Conservation (phyloP, 768 basidiomycete species). For the Russula virescens region DNA sequence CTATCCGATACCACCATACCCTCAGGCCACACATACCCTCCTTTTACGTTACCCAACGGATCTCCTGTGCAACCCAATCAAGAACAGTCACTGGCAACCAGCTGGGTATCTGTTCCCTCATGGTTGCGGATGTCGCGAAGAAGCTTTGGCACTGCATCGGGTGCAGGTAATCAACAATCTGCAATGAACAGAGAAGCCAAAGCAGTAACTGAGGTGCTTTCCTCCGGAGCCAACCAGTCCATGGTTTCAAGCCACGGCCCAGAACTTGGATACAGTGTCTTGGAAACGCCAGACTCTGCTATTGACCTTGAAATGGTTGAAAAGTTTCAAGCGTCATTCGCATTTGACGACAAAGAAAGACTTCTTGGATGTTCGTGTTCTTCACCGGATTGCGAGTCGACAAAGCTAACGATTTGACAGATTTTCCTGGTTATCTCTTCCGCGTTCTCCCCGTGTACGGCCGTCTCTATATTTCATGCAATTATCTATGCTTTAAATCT, state of each 20-base stretch:
- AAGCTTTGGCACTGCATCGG: background rate
- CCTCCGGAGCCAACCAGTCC: slow-evolving; percentile 33
- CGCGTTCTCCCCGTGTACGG: slow-evolving; percentile 87
- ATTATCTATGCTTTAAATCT: slow-evolving; percentile 93
- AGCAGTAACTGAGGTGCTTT: slow-evolving; percentile 27
- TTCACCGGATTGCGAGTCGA: background rate
- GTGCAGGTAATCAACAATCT: background rate
- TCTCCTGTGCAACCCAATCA: background rate
- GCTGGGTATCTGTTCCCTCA: slow-evolving; percentile 24
- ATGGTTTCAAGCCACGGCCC: slow-evolving; percentile 26
- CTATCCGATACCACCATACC: background rate
- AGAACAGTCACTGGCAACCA: slow-evolving; percentile 18
- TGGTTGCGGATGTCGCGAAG: slow-evolving; percentile 23
- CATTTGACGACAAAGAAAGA: slow-evolving; percentile 82
- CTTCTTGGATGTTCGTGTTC: slow-evolving; percentile 75
- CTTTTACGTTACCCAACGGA: slow-evolving; percentile 15
- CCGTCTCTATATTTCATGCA: slow-evolving; percentile 84
- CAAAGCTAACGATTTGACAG: slow-evolving; percentile 39
- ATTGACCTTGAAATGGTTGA: slow-evolving; percentile 60
- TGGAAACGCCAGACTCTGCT: slow-evolving; percentile 63
- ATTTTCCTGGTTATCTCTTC: slow-evolving; percentile 87
- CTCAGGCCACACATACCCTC: slow-evolving; percentile 23
- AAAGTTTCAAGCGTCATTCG: slow-evolving; percentile 79
- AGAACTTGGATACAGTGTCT: slow-evolving; percentile 55
- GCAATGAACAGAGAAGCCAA: slow-evolving; percentile 11